These are phyloP conservation scores for Dictyostelium capitatum DNA, from an alignment of 78 protist species.

Conservation along the genomic window DNA sequence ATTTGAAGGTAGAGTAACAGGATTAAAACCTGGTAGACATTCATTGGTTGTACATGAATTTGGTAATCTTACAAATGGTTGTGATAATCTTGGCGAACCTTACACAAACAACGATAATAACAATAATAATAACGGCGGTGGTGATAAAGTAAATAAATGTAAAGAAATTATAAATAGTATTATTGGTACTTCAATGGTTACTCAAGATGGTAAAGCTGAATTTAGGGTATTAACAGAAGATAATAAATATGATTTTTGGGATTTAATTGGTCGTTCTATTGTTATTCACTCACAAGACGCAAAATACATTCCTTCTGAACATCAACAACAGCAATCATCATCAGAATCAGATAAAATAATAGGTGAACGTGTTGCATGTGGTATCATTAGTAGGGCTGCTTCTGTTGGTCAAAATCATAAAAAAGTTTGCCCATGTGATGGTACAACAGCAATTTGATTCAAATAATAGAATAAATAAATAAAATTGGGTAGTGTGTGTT, in stretches of 20 bases:
- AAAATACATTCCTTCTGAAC: not conserved
- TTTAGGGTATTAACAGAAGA: conserved; percentile 42
- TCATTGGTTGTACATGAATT: conserved; percentile 52
- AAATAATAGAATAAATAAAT: not conserved
- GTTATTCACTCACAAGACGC: conserved; percentile 50
- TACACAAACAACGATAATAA: conserved; percentile 1
- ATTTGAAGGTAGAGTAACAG: conserved; percentile 63
- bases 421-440: conserved; percentile 73
- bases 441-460: not conserved
- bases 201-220: conserved; percentile 46
- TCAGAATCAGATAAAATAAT: not conserved
- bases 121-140: too few species aligned
- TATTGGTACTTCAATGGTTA: conserved; percentile 18
- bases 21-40: conserved; percentile 29
- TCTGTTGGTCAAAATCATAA: conserved; percentile 64
- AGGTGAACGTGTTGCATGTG: conserved; percentile 54
- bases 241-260: conserved; percentile 50
- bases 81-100: conserved; percentile 38
- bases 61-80: conserved; percentile 53
- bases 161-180: conserved; percentile 3
- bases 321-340: not conserved
- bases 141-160: conserved; percentile 7
- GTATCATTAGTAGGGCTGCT: conserved; percentile 74
- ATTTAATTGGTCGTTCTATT: conserved; percentile 67
- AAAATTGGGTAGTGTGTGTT: not conserved